These are phyloP conservation scores for Coniochaeta sp. DNA, from an alignment of 2,329 filamentous ascomycete genomes.

Conservation along the genomic window DNA sequence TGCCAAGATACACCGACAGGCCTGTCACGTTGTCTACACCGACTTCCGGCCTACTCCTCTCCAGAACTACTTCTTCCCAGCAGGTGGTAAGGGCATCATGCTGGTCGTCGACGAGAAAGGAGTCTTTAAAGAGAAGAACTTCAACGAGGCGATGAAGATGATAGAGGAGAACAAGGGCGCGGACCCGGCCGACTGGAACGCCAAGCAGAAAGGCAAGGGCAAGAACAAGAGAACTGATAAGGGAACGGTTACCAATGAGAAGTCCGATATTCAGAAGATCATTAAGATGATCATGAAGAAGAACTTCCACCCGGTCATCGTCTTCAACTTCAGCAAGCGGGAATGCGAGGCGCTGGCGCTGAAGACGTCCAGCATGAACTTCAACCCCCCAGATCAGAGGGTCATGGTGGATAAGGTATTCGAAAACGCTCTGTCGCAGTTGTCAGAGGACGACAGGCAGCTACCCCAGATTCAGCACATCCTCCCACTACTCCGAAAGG, in stretches of 20 bases:
- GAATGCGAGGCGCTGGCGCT: constrained; percentile 90
- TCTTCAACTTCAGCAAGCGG: constrained; percentile 98
- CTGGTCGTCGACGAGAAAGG: constrained; percentile 96
- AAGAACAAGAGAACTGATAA: constrained; percentile 91
- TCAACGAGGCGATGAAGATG: constrained; percentile 88
- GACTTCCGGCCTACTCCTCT: constrained; percentile 95
- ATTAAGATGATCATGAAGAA: constrained; percentile 98
- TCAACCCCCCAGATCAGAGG: constrained; percentile 96
- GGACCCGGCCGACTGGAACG: constrained; percentile 70
- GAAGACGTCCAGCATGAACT: constrained; percentile 76
- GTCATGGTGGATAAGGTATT: constrained; percentile 93
- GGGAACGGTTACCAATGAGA: constrained; percentile 60
- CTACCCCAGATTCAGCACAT: constrained; percentile 89
- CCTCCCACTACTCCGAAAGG: constrained; percentile 77
- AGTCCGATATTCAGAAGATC: constrained; percentile 91
- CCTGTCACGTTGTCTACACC: constrained; percentile 97
- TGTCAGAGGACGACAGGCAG: constrained; percentile 84
- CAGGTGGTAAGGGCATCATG: constrained; percentile 86
- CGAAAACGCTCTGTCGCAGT: constrained; percentile 80
- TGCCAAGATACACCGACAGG: constrained; percentile 93
- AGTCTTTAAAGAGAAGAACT: constrained; percentile 92
- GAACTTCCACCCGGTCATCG: constrained; percentile 95
- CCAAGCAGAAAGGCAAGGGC: constrained; percentile 76
- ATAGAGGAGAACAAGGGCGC: constrained; percentile 84
- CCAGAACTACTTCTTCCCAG: constrained; percentile 96